Evolutionary conservation across 2,329 filamentous ascomycete genomes (phyloP), one percentile per base, ranked within the genome.

Genomic region (Colletotrichum incanum): DNA sequence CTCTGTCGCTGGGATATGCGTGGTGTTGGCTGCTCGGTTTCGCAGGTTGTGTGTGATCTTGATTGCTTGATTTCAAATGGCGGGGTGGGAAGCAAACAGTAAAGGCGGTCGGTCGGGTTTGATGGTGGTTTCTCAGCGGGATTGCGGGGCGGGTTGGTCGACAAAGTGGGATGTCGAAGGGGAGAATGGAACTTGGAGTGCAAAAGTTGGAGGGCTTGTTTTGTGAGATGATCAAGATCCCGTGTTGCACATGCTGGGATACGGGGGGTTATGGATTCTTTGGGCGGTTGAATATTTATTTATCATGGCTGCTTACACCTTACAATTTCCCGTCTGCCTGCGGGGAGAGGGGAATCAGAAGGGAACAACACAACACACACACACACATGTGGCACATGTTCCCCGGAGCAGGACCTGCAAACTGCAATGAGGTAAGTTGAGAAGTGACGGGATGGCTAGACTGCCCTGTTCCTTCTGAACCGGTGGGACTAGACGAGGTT

Each of bases 391-490:
- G 59, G 59, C 59, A 61, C 61, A 64, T 43, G 50, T 64, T 31
- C 47, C 39, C 49, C 37, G 18, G 23, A 37, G 59, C 47, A 63
- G 41, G 20, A 23, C 50, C 47, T 37, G 60, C 47, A 63, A 37
- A 65, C 59, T 52, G 52, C 50, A 61, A 60, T 45, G 49, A 50
- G 49, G 39, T 62, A 54, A 72, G 69, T 52, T 69, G 69, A 69
- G 37, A 69, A 64, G 65, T 72, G 69, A 69, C 52, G 28, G 65
- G 59, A 69, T 72, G 58, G 69, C 65, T 72, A 45, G 65, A 20
- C 47, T 26, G 37, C 20, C 34, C 34, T 41, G 56, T 45, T n/a
- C 34, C 41, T n/a, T 39, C 34, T 18, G 28, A 50, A 34, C 43
- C 43, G 31, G 63, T 58, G 41, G 64, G 50, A 49, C 41, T 45